Evolutionary conservation across 495 filamentous ascomycete genomes (phyloP).

Genomic region (Annulohypoxylon nitens): DNA sequence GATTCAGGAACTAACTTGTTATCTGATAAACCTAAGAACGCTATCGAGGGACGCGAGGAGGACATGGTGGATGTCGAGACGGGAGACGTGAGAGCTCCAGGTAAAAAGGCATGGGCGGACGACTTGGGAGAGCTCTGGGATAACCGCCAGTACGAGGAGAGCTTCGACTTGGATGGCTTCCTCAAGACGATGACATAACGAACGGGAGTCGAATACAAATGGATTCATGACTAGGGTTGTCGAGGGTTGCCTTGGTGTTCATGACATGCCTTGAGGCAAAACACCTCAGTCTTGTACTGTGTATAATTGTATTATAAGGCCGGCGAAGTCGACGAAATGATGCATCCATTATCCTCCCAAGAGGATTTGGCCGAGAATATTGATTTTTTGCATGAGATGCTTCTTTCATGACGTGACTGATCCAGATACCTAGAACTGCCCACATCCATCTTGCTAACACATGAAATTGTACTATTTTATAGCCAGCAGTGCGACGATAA

Average conservation of each 20-base stretch:
- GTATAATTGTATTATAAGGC: constrained; percentile 43
- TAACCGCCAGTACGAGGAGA: constrained; percentile 94
- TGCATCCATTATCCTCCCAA: constrained; percentile 18
- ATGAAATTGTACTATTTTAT: too few relatives aligned
- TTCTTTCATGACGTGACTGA: neutral
- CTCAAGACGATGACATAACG: constrained; percentile 83
- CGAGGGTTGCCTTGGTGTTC: neutral
- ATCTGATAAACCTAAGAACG: constrained; percentile 66
- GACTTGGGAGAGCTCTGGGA: constrained; percentile 97
- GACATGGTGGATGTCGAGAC: constrained; percentile 94
- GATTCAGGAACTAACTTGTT: constrained; percentile 76
- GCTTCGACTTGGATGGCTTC: constrained; percentile 94
- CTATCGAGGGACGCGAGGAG: constrained; percentile 77
- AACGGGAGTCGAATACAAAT: constrained; percentile 10
- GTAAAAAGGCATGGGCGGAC: constrained; percentile 95
- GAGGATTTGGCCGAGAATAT: constrained; percentile 29
- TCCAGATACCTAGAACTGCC: too few relatives aligned
- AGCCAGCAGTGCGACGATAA: neutral
- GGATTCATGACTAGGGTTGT: constrained; percentile 18
- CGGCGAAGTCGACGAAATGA: constrained; percentile 1
- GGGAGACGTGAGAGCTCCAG: constrained; percentile 92
- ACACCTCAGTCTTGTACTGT: constrained; percentile 23
- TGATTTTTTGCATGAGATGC: constrained; percentile 1
- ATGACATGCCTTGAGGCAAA: constrained; percentile 11
- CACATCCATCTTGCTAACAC: too few relatives aligned